Evolutionary conservation across 768 basidiomycete genomes (phyloP).

Genomic region (Lentinula boryana): DNA sequence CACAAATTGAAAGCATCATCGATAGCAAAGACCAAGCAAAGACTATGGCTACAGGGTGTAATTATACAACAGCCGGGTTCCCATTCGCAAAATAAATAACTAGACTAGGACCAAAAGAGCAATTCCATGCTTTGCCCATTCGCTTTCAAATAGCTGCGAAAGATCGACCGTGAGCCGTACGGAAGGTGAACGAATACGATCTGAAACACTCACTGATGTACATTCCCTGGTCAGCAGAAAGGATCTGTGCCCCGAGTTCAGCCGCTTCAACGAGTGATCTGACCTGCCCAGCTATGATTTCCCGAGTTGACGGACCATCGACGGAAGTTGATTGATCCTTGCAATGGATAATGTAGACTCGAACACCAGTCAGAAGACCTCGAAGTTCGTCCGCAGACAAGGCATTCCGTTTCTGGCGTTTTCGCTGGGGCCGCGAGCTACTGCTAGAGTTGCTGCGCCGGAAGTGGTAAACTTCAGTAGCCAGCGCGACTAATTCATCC

Average conservation of each 20-base stretch:
- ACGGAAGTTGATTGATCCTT: conserved; percentile 63
- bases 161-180: not conserved
- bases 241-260: conserved; percentile 64
- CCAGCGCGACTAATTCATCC: conserved; percentile 67
- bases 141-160: conserved; percentile 22
- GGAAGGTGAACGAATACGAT: not conserved
- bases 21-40: not conserved
- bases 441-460: conserved; percentile 26
- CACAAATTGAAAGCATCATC: not conserved
- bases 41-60: conserved; percentile 33
- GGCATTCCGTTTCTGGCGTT: conserved; percentile 31
- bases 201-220: conserved; percentile 54
- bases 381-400: conserved; percentile 36
- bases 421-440: conserved; percentile 26
- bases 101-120: not conserved
- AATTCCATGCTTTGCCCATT: conserved; percentile 5
- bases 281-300: conserved; percentile 73
- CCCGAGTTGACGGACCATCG: conserved; percentile 43
- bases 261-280: conserved; percentile 50
- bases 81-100: conserved; percentile 12
- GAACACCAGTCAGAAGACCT: conserved; percentile 51
- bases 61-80: conserved; percentile 23
- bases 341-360: conserved; percentile 82
- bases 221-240: conserved; percentile 77
- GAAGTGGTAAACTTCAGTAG: conserved; percentile 48